Evolutionary conservation across 1,284 basidiomycete species (phyloP), one percentile per base, ranked within the genome.

Genomic region (Naganishia sp.): DNA sequence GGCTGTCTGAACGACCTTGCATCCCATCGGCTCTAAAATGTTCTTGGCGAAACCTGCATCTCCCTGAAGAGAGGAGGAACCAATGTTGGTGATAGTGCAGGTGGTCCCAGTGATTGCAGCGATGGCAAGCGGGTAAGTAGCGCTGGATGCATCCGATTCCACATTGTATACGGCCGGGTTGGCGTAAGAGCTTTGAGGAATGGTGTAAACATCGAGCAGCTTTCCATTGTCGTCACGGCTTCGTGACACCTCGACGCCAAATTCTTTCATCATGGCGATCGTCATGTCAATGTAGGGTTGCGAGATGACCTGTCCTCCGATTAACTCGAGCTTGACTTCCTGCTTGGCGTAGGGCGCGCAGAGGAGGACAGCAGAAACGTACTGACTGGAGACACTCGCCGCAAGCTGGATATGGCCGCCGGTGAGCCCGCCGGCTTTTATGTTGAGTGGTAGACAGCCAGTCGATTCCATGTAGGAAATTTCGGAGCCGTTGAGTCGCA

Each of bases 221-320:
- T 85, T 84, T 23, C 91, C 89, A 0, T 83, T 85, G 28, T 77
- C 77, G 70, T 90, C 90, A n/a, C 74, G 76, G 67, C 90, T 84
- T 56, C 94, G 86, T 53, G 83, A 81, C 58, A 95, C 94, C 9
- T 84, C 75, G 71, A 98, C 83, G 23, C 94, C 95, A 76, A 99
- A 99, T n/a, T 89, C 86, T 67, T 84, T 83, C 96, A 99, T 99
- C 89, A 99, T 96, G 9, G 93, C 88, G 71, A 97, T 90, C 5
- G 96, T 99, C 94, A 99, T 97, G 81, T 99, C 94, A 80, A 99
- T 99, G 83, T 99, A 99, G 2, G 94, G 94, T 81, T 98, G 95
- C 21, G 93, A 96, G 79, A 99, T 97, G 76, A 99, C 96, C 73
- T 90, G 87, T 3, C 91, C 93, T 28, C 94, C 94, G 0, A 87